Conservation (phyloP, 148 eudicot species). For the Beta vulgaris region DNA sequence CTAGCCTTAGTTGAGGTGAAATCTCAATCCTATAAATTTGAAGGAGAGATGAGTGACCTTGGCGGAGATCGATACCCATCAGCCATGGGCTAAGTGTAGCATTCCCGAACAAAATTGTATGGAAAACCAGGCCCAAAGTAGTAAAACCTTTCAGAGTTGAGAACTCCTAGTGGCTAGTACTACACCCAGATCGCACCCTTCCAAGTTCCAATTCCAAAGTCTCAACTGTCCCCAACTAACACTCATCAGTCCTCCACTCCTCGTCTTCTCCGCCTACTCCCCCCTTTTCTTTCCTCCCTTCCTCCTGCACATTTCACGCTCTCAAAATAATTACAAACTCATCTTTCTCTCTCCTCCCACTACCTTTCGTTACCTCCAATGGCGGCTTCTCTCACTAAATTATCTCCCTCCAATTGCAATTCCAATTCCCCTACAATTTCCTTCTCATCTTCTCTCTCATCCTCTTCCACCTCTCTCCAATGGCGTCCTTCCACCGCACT, state of each 20-base stretch:
- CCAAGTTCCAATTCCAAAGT: not conserved
- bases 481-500: slow-evolving; percentile 29
- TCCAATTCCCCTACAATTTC: slow-evolving; percentile 35
- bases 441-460: slow-evolving; percentile 36
- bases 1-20: too few relatives aligned
- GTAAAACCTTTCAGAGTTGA: too few relatives aligned
- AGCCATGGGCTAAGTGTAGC: too few relatives aligned
- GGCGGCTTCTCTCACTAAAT: slow-evolving; percentile 42
- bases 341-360: not conserved
- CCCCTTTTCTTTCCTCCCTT: not conserved
- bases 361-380: slow-evolving; percentile 25
- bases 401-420: slow-evolving; percentile 25
- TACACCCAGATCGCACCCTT: not conserved
- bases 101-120: too few relatives aligned
- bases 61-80: too few relatives aligned
- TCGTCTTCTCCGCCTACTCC: slow-evolving; percentile 70
- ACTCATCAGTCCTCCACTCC: slow-evolving; percentile 19
- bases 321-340: slow-evolving; percentile 4
- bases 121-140: too few relatives aligned
- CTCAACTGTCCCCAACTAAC: slow-evolving; percentile 17
- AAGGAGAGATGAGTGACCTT: too few relatives aligned
- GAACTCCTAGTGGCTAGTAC: too few relatives aligned
- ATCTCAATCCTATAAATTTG: too few relatives aligned
- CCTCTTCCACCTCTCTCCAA: slow-evolving; percentile 26
- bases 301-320: not conserved